A percentile compares a stretch with the other conserved stretches of the same genome.
phyloP scores from a whole-genome alignment of 2,329 filamentous ascomycete species.

The Epichloe typhina region DNA sequence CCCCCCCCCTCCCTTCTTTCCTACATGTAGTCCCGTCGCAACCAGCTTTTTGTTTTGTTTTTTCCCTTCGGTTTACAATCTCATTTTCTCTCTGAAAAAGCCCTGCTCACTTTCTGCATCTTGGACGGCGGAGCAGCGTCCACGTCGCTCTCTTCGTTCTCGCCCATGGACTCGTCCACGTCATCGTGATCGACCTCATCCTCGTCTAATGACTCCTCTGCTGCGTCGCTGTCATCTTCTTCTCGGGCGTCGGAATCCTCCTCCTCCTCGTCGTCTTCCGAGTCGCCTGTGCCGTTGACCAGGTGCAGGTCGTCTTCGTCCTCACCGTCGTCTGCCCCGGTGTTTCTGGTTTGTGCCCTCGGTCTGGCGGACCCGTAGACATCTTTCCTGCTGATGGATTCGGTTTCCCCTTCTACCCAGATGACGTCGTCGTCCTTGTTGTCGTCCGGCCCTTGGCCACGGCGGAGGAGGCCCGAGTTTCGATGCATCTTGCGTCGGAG shows the following conservation, averaged over 20 bases:
- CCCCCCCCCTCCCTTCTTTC: background rate
- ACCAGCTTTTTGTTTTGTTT: background rate
- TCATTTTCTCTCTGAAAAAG: constrained; percentile 24
- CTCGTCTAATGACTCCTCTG: constrained; percentile 38
- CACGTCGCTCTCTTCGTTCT: constrained; percentile 41
- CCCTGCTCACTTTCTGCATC: constrained; percentile 26
- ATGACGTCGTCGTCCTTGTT: constrained; percentile 60
- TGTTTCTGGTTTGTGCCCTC: constrained; percentile 32
- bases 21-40: background rate
- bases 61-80: background rate
- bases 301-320: constrained; percentile 46
- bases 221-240: constrained; percentile 33
- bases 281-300: constrained; percentile 43
- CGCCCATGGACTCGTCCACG: constrained; percentile 37
- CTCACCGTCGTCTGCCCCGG: constrained; percentile 38
- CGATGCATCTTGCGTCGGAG: constrained; percentile 58
- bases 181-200: constrained; percentile 49
- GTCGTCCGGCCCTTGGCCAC: constrained; percentile 33
- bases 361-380: constrained; percentile 20
- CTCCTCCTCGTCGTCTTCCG: constrained; percentile 46
- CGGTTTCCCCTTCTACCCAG: constrained; percentile 74
- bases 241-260: constrained; percentile 28
- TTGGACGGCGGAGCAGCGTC: constrained; percentile 35
- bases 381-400: constrained; percentile 29
- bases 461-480: constrained; percentile 20